Evolutionary conservation across 2,329 filamentous ascomycete genomes (phyloP), one percentile per base, ranked within the genome.

Genomic region (Aspergillus spinulosporus): DNA sequence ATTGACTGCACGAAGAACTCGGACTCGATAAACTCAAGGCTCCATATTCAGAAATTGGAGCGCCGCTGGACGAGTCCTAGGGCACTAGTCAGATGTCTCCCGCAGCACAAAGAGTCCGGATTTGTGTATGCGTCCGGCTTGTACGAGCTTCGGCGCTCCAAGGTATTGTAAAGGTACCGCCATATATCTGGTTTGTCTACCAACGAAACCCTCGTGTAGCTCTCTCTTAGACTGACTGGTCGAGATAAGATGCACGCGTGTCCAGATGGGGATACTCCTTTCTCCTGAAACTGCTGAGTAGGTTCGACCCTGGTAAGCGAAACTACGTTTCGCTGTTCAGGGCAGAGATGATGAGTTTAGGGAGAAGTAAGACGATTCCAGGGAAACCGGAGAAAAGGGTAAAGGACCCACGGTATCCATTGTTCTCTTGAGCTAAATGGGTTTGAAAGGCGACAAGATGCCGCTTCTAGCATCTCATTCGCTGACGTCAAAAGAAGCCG

Each of bases 401-500:
- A 54, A 62, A 57, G 47, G 50, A 43, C 34, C 43, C 50, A 46
- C 50, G 50, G 50, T 32, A 12, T 32, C 50, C 42, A 21, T 37
- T 12, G 31, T 34, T 46, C 37, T 26, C 9, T 46, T 66, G 64
- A 52, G 54, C 59, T 59, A 61, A 54, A 53, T 37, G 59, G 63
- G 62, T 68, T 69, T 62, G 64, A 48, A 58, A 56, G 52, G 31
- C 48, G 54, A 46, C 9, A 51, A 48, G 47, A 44, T 44, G 57
- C 57, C 64, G 56, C 62, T 69, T 72, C 62, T 55, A 60, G 54
- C 48, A 59, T 62, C 51, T 57, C 62, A 73, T 73, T 73, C 68
- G 71, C 61, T 58, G 62, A 57, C 44, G 46, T 45, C 14, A 54
- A 53, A 63, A 58, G 65, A 62, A 64, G 65, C 68, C 65, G 64